Evolutionary conservation across 164 flowering plant species (phyloP).

Genomic region (Aristolochia californica): DNA sequence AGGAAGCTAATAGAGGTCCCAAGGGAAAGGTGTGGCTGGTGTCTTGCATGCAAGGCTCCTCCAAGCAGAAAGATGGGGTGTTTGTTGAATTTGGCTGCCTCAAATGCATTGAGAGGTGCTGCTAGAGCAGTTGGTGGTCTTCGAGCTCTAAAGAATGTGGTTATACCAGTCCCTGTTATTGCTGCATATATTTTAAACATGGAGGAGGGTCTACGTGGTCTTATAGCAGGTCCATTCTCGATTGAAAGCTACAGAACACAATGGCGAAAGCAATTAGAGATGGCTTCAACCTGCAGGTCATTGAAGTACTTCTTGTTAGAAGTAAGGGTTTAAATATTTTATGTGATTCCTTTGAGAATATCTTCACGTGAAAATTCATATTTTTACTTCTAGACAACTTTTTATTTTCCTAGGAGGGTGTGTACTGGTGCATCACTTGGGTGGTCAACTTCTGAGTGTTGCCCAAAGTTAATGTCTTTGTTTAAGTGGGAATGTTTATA

Average conservation of each 20-base stretch:
- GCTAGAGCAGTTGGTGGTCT: conserved; percentile 37
- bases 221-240: conserved; percentile 55
- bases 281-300: conserved; percentile 38
- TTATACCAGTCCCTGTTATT: conserved; percentile 52
- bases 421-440: too few species aligned
- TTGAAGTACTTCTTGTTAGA: conserved; percentile 60
- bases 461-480: too few species aligned
- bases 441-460: too few species aligned
- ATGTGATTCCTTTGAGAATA: too few species aligned
- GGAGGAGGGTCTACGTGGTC: conserved; percentile 71
- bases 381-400: too few species aligned
- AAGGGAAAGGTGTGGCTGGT: conserved; percentile 99
- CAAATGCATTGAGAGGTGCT: conserved; percentile 51
- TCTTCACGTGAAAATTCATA: too few species aligned
- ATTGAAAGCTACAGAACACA: conserved; percentile 35
- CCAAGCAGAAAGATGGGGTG: conserved; percentile 64
- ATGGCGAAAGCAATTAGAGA: conserved; percentile 65
- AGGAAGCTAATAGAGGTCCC: conserved; percentile 72
- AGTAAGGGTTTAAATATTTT: conserved; percentile 31
- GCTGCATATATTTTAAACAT: conserved; percentile 54
- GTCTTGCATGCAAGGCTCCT: conserved; percentile 63
- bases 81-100: conserved; percentile 69
- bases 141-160: conserved; percentile 42
- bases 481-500: too few species aligned
- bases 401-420: too few species aligned